A percentile compares a stretch with the other conserved stretches of the same genome.
Evolutionary conservation across 2,329 filamentous ascomycete species (phyloP).

Genomic region (Epichloe bromicola): DNA sequence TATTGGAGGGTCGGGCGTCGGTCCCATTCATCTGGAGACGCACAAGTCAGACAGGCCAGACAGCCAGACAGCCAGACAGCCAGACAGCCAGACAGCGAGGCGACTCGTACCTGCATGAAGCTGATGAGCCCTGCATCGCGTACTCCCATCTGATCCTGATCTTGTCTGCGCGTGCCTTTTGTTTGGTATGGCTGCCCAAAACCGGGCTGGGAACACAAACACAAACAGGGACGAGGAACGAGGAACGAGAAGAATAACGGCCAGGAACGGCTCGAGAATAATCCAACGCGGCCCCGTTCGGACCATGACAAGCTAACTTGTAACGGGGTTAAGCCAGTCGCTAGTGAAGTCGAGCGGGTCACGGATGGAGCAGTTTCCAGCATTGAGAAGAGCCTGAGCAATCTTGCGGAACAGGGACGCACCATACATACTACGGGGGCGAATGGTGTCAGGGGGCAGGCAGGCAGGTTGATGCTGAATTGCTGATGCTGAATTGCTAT

Average conservation of each 20-base stretch:
- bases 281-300: background rate
- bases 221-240: background rate
- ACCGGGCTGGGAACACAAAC: background rate
- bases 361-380: background rate
- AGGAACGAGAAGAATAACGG: background rate
- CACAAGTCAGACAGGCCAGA: too few species aligned
- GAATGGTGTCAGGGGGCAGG: background rate
- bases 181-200: too few species aligned
- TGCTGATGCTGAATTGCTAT: too few species aligned
- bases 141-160: background rate
- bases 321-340: background rate
- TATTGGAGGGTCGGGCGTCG: too few species aligned
- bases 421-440: background rate
- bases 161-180: too few species aligned
- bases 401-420: constrained; percentile 2
- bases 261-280: background rate
- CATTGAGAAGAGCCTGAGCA: constrained; percentile 1
- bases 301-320: background rate
- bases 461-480: background rate
- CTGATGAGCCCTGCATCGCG: background rate
- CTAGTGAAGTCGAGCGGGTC: background rate
- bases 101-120: background rate
- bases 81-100: background rate
- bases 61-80: background rate
- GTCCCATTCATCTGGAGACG: background rate